These are phyloP conservation scores for Cucumis sativus DNA, from an alignment of 306 rosid species.

Conservation along the genomic window DNA sequence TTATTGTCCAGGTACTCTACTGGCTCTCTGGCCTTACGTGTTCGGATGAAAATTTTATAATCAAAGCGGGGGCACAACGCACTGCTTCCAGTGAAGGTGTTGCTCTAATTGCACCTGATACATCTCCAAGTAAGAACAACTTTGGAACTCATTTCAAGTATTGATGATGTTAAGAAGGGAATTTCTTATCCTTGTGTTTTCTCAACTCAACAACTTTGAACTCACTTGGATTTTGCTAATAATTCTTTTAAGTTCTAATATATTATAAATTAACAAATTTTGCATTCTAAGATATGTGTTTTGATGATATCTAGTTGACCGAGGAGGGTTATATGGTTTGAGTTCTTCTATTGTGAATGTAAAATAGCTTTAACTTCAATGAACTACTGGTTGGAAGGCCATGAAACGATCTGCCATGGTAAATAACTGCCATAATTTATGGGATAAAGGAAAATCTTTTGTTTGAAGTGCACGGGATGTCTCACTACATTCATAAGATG, in stretches of 20 bases:
- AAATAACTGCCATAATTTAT: neutral
- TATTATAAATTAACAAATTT: neutral
- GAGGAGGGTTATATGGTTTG: neutral
- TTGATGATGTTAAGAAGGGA: neutral
- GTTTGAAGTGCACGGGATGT: neutral
- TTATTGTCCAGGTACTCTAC: conserved; percentile 52
- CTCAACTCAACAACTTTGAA: neutral
- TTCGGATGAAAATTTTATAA: conserved; percentile 72
- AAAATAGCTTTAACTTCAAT: neutral
- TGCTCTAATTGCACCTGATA: conserved; percentile 72
- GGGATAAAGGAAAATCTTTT: neutral
- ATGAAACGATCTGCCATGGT: neutral
- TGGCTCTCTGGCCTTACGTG: conserved; percentile 91
- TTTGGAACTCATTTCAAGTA: neutral
- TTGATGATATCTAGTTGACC: neutral
- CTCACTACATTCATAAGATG: neutral
- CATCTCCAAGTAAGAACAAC: conserved; percentile 68
- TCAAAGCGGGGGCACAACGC: conserved; percentile 77
- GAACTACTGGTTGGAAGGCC: neutral
- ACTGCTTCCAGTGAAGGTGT: conserved; percentile 57
- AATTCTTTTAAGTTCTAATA: neutral
- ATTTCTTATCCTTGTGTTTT: neutral
- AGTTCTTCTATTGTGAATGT: neutral
- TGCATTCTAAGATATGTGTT: neutral
- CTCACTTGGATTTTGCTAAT: neutral